phyloP scores from a whole-genome alignment of 768 basidiomycete genomes.

The Psilocybe subaeruginosa region DNA sequence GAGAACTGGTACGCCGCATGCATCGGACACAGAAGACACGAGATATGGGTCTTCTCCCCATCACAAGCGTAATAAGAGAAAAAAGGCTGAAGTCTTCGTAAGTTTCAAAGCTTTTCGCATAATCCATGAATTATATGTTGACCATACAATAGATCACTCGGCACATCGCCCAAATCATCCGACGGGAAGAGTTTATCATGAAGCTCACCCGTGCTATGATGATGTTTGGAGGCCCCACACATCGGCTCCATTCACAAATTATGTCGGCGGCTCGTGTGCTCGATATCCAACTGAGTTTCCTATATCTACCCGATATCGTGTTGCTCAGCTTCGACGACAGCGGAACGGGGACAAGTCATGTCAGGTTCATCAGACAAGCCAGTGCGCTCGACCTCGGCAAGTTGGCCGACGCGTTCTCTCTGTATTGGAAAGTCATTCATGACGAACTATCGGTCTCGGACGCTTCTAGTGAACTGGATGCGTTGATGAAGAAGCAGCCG shows the following conservation, averaged over 20 bases:
- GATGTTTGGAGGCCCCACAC: slow-evolving; percentile 86
- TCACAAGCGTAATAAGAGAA: slow-evolving; percentile 54
- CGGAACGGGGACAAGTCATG: slow-evolving; percentile 77
- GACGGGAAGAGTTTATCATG: slow-evolving; percentile 82
- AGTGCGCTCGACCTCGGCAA: slow-evolving; percentile 79
- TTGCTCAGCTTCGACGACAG: slow-evolving; percentile 84
- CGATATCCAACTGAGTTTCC: slow-evolving; percentile 69
- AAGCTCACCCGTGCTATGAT: slow-evolving; percentile 86
- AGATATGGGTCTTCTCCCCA: slow-evolving; percentile 8
- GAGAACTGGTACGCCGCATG: slow-evolving; percentile 10
- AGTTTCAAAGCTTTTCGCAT: slow-evolving; percentile 25
- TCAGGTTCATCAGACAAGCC: slow-evolving; percentile 77
- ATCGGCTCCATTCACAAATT: slow-evolving; percentile 83
- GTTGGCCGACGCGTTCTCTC: slow-evolving; percentile 64
- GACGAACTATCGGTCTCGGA: slow-evolving; percentile 77
- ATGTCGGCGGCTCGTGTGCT: slow-evolving; percentile 79
- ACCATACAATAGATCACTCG: slow-evolving; percentile 62
- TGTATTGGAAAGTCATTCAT: slow-evolving; percentile 90
- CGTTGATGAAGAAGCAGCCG: slow-evolving; percentile 69
- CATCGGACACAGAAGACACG: slow-evolving; percentile 17
- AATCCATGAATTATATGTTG: background rate
- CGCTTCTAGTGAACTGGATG: slow-evolving; percentile 70
- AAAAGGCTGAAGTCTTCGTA: slow-evolving; percentile 79
- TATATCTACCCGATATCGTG: slow-evolving; percentile 78
- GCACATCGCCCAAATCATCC: slow-evolving; percentile 81